A percentile compares a stretch with the other conserved stretches of the same genome.
phyloP scores from a whole-genome alignment of 108 stramenopile species.

The Epipyxis sp. region DNA sequence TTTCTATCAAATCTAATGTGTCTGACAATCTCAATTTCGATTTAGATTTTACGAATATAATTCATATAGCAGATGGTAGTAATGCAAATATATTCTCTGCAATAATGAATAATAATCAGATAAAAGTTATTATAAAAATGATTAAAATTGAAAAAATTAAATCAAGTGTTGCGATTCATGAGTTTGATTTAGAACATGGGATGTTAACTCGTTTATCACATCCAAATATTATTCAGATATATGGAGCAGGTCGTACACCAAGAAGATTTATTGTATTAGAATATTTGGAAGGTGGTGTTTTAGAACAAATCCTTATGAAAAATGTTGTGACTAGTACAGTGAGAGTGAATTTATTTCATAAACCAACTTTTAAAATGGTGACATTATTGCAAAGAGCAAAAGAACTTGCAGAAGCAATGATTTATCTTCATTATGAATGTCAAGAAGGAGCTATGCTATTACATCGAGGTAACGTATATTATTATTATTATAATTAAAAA shows the following conservation, averaged over 20 bases:
- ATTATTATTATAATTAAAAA: too few relatives aligned
- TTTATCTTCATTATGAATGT: slow-evolving; percentile 49
- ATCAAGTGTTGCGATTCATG: slow-evolving; percentile 12
- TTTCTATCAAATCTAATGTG: too few relatives aligned
- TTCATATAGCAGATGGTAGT: slow-evolving; percentile 25
- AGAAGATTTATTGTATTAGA: slow-evolving; percentile 21
- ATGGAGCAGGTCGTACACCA: slow-evolving; percentile 8
- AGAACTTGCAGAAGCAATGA: slow-evolving; percentile 46
- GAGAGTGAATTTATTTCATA: background rate
- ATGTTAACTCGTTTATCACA: slow-evolving; percentile 12
- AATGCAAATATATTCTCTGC: slow-evolving; percentile 7
- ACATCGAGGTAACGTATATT: slow-evolving; percentile 43
- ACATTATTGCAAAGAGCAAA: slow-evolving; percentile 41
- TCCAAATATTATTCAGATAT: slow-evolving; percentile 16
- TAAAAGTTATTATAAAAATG: slow-evolving; percentile 13
- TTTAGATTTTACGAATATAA: background rate
- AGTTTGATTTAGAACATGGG: slow-evolving; percentile 19
- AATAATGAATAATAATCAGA: background rate
- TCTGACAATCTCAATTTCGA: background rate
- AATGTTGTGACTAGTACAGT: background rate
- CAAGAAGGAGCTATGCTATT: slow-evolving; percentile 46
- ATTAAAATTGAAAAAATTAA: background rate
- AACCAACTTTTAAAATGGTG: slow-evolving; percentile 44
- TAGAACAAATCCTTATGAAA: background rate
- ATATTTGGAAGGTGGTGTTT: slow-evolving; percentile 1